Evolutionary conservation across 1,139 yeast genomes (phyloP).

Genomic region (Hansenula lynferdii): DNA sequence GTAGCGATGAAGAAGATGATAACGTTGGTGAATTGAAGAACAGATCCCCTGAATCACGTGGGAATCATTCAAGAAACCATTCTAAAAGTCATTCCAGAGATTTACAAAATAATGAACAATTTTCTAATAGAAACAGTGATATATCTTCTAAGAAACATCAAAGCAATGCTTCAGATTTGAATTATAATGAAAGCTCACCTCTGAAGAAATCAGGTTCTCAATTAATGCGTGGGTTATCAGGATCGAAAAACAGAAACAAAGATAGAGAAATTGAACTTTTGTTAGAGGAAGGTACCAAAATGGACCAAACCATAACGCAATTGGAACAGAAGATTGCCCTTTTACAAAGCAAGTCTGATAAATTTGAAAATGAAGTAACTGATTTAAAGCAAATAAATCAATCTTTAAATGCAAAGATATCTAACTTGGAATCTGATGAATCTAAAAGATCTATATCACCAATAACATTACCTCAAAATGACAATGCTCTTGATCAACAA

Average conservation of each 20-base stretch:
- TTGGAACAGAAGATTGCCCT: constrained; percentile 26
- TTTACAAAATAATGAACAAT: background rate
- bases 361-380: constrained; percentile 16
- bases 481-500: constrained; percentile 3
- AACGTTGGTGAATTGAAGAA: background rate
- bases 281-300: constrained; percentile 35
- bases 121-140: constrained; percentile 1
- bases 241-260: constrained; percentile 24
- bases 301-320: constrained; percentile 34
- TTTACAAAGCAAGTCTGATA: constrained; percentile 20
- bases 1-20: constrained; percentile 66
- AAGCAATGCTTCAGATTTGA: background rate
- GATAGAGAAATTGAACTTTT: constrained; percentile 32
- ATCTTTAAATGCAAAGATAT: constrained; percentile 11
- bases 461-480: constrained; percentile 2
- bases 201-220: constrained; percentile 3
- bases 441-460: constrained; percentile 1
- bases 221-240: constrained; percentile 19
- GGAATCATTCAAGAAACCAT: background rate
- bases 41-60: background rate
- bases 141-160: background rate
- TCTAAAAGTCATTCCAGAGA: background rate
- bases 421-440: constrained; percentile 12
- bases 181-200: constrained; percentile 2
- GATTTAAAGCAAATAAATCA: constrained; percentile 16